A percentile compares a stretch with the other conserved stretches of the same genome.
Evolutionary conservation across 2,329 filamentous ascomycete species (phyloP).

Genomic region (Claviceps purpurea): DNA sequence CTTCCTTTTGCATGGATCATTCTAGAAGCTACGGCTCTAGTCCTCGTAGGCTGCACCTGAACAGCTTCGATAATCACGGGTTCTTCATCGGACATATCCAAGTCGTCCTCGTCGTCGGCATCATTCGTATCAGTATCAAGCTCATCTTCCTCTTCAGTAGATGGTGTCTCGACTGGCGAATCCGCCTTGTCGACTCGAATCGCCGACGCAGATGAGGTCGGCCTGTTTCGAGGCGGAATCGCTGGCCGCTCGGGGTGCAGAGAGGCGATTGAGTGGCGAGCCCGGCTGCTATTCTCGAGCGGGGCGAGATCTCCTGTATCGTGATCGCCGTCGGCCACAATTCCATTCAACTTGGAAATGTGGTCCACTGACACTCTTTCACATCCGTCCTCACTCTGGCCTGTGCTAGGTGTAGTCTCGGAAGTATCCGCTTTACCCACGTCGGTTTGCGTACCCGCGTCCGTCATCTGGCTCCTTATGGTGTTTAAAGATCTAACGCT

Average conservation of each 20-base stretch:
- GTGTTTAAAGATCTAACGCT: slow-evolving; percentile 65
- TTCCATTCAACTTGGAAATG: slow-evolving; percentile 12
- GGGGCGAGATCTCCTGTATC: slow-evolving; percentile 43
- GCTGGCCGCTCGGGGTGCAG: slow-evolving; percentile 1
- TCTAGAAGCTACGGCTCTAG: slow-evolving; percentile 48
- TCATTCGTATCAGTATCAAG: slow-evolving; percentile 14
- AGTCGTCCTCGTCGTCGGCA: slow-evolving; percentile 30
- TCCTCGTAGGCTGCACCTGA: slow-evolving; percentile 38
- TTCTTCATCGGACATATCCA: slow-evolving; percentile 41
- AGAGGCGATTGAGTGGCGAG: slow-evolving; percentile 21
- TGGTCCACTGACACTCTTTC: slow-evolving; percentile 28
- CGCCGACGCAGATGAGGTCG: background rate
- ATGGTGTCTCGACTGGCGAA: slow-evolving; percentile 12
- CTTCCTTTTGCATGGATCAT: slow-evolving; percentile 61
- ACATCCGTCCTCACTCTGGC: slow-evolving; percentile 38
- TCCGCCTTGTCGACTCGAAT: slow-evolving; percentile 13
- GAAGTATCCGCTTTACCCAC: slow-evolving; percentile 30
- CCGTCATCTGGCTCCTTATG: slow-evolving; percentile 57
- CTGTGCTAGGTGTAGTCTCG: slow-evolving; percentile 40
- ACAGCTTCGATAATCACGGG: slow-evolving; percentile 57
- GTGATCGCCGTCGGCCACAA: slow-evolving; percentile 37
- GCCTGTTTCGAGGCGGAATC: slow-evolving; percentile 7
- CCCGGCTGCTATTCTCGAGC: slow-evolving; percentile 29
- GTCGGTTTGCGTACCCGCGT: slow-evolving; percentile 52
- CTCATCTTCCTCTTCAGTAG: slow-evolving; percentile 8